Conservation (phyloP, 2,329 filamentous ascomycete genomes). For the Cladophialophora immunda region DNA sequence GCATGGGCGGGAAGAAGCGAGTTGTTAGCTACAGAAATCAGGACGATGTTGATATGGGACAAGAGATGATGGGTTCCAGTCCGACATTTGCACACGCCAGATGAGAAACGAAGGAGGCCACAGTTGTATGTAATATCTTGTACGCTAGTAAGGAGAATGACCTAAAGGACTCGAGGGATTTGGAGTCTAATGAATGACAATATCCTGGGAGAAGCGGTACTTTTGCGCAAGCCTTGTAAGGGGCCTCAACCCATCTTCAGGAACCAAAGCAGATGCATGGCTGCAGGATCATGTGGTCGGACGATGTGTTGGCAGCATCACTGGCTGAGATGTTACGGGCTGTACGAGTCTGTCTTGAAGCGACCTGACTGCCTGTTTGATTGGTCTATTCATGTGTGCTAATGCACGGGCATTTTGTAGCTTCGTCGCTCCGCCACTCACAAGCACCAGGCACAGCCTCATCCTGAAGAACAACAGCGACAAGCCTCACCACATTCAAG, state of each 20-base stretch:
- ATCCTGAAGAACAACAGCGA: background rate
- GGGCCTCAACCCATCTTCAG: no score
- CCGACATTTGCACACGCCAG: conserved; percentile 11
- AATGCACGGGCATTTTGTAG: conserved; percentile 1
- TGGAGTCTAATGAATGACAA: background rate
- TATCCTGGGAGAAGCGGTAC: background rate
- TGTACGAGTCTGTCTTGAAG: no score
- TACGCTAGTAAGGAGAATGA: background rate
- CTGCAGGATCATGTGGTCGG: background rate
- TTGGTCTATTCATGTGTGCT: background rate
- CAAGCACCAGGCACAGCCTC: background rate
- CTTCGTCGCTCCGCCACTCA: background rate
- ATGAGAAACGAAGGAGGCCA: conserved; percentile 11
- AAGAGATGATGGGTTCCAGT: conserved; percentile 10
- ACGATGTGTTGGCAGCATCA: background rate
- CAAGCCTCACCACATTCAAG: background rate
- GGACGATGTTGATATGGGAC: conserved; percentile 8
- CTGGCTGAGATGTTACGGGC: no score
- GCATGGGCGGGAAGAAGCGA: conserved; percentile 21
- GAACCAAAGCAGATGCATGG: background rate
- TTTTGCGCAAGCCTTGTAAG: background rate
- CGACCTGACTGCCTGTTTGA: background rate
- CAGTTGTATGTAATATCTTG: conserved; percentile 9
- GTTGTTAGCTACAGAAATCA: conserved; percentile 22
- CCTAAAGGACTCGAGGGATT: background rate